Base-by-base conservation (phyloP, 495 filamentous ascomycete species). In the Mytilinidion resinicola region DNA sequence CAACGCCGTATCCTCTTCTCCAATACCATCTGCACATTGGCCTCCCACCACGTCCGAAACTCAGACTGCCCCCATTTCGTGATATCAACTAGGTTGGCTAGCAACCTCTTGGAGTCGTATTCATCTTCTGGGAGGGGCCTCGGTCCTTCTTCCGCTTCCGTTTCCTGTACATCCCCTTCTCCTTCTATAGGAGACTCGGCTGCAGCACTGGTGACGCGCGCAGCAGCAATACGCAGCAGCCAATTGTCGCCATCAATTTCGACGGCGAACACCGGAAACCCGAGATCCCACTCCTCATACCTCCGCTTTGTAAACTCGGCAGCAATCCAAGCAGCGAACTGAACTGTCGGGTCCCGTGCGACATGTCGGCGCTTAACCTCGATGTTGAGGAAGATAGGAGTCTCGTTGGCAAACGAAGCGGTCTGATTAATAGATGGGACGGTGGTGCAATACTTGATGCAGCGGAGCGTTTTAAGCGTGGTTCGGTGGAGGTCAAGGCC, bases 311-410 rank as follows among this genome's bases (percentile, higher is more conserved):
- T 20, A 33, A 53, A 60, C 14, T 60, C 57, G 12, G 57, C 57
- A 37, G 57, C 51, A 21, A 43, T 42, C 57, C 51, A 60, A 9
- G 42, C 57, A 9, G 38, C 50, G n/a, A 60, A 41, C 25, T 60
- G 37, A 3, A 60, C 33, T n/a, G 34, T 33, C 10, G 37, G 41
- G 38, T 60, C 57, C 2, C 9, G 7, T 19, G 20, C 38, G 38
- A 19, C 48, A 33, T 60, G 37, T 1, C 19, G 4, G 36, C 49
- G 49, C 38, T 59, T 60, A 14, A 54, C 57, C n/a, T 60, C 51
- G 19, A 60, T 54, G 38, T 54, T 60, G 17, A 60, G 57, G 21
- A 54, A 60, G 30, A 60, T 6, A 15, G 57, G 57, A 15, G 21
- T 53, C 4, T 5, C 8, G 41, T 54, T 60, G 20, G 41, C 17